These are phyloP conservation scores for Biscogniauxia mediterranea DNA, from an alignment of 2,329 filamentous ascomycete genomes.

Conservation along the genomic window DNA sequence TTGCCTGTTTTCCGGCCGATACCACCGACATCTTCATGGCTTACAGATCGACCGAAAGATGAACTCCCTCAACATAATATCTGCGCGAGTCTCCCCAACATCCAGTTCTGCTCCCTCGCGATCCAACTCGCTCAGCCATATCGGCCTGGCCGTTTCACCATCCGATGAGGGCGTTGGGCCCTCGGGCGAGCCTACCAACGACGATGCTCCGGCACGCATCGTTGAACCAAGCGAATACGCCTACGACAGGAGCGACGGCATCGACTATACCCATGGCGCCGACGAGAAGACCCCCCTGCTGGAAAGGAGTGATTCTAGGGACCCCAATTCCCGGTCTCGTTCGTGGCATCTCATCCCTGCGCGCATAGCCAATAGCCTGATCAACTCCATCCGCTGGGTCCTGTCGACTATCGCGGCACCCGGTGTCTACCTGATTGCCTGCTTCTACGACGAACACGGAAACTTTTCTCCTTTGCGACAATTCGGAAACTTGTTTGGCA, in stretches of 20 bases:
- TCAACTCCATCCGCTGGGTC: constrained; percentile 75
- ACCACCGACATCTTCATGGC: constrained; percentile 47
- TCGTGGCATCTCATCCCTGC: constrained; percentile 61
- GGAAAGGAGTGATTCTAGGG: constrained; percentile 34
- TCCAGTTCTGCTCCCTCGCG: constrained; percentile 56
- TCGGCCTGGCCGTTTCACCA: constrained; percentile 45
- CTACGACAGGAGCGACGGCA: constrained; percentile 34
- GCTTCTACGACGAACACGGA: constrained; percentile 78
- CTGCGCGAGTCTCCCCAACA: constrained; percentile 71
- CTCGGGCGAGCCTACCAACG: constrained; percentile 34
- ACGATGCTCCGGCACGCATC: constrained; percentile 26
- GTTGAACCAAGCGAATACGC: constrained; percentile 38
- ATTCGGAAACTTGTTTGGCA: constrained; percentile 61
- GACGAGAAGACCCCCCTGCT: constrained; percentile 73
- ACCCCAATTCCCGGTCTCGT: constrained; percentile 37
- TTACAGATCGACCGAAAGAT: constrained; percentile 62
- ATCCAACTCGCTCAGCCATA: constrained; percentile 58
- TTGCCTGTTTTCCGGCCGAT: constrained; percentile 19
- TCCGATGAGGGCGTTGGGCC: constrained; percentile 35
- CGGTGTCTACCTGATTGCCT: constrained; percentile 77
- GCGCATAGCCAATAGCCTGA: constrained; percentile 68
- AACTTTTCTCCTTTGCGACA: constrained; percentile 76
- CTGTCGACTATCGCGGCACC: constrained; percentile 77
- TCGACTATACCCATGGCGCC: constrained; percentile 28
- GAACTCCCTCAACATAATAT: constrained; percentile 96